A percentile compares a stretch with the other conserved stretches of the same genome.
phyloP scores from a whole-genome alignment of 2,329 filamentous ascomycete species.

The Cordyceps javanica region DNA sequence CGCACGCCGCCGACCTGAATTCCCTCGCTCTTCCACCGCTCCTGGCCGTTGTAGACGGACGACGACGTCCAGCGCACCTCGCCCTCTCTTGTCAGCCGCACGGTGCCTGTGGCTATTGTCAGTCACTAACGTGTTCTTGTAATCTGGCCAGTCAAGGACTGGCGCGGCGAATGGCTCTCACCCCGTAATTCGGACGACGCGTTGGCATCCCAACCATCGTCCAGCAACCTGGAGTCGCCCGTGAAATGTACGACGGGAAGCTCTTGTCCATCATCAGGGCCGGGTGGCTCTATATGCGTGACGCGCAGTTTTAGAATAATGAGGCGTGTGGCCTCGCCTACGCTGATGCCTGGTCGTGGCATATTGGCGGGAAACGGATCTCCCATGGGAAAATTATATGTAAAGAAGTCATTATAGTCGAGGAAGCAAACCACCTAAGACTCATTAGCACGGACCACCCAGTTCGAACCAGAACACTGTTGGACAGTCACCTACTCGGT shows the following conservation, averaged over 20 bases:
- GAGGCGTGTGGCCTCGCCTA: conserved; percentile 62
- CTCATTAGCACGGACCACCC: not conserved
- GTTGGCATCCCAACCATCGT: conserved; percentile 62
- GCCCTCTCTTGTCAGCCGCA: conserved; percentile 60
- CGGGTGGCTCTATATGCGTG: conserved; percentile 53
- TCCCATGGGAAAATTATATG: conserved; percentile 59
- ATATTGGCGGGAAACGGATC: conserved; percentile 34
- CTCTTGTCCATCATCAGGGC: conserved; percentile 48
- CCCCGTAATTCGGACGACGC: conserved; percentile 61
- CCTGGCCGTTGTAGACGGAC: conserved; percentile 57
- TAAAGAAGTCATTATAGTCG: conserved; percentile 67
- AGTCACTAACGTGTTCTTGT: conserved; percentile 17
- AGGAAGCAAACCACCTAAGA: conserved; percentile 42
- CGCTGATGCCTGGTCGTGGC: conserved; percentile 49
- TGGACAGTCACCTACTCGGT: conserved; percentile 44
- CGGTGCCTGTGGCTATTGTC: conserved; percentile 42
- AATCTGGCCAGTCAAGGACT: not conserved
- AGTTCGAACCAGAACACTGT: conserved; percentile 6
- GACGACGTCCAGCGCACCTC: conserved; percentile 70
- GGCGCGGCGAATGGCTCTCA: too few relatives aligned
- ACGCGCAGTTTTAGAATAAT: conserved; percentile 63
- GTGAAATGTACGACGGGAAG: conserved; percentile 63
- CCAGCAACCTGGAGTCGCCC: conserved; percentile 55
- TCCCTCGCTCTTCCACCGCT: conserved; percentile 71
- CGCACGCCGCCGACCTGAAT: conserved; percentile 64